These are phyloP conservation scores for Mitragyna speciosa DNA, from an alignment of 257 asterid genomes.

Conservation along the genomic window DNA sequence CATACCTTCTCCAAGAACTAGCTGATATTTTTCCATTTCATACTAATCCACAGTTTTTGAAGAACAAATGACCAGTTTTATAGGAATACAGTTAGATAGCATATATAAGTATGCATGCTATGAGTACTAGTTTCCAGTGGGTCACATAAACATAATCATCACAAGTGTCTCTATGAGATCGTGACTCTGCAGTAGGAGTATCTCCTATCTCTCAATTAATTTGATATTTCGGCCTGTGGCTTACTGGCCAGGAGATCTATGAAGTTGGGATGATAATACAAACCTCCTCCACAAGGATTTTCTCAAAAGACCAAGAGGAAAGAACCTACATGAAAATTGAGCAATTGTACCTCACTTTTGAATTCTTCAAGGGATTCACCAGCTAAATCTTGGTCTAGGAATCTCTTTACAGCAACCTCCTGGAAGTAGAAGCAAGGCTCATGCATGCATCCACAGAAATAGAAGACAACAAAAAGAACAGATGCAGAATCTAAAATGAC, in stretches of 20 bases:
- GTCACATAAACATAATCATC: not conserved
- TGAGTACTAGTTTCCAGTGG: not conserved
- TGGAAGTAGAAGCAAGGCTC: conserved; percentile 39
- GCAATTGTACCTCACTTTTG: conserved; percentile 77
- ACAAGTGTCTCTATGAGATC: not conserved
- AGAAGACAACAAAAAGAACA: conserved; percentile 19
- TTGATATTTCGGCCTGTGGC: not conserved
- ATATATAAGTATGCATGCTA: not conserved
- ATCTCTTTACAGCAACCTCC: conserved; percentile 98
- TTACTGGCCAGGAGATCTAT: not conserved
- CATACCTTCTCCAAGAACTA: not conserved
- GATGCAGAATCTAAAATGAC: not conserved
- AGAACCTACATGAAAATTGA: conserved; percentile 9
- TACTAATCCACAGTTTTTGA: not conserved
- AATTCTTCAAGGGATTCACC: conserved; percentile 97
- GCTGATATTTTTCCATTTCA: not conserved
- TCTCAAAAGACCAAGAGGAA: not conserved
- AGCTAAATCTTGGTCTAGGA: conserved; percentile 80
- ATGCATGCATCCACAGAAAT: conserved; percentile 20
- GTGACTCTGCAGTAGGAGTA: not conserved
- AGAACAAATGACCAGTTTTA: not conserved
- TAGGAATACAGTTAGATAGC: not conserved
- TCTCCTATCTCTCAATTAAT: not conserved
- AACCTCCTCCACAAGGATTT: not conserved
- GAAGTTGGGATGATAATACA: not conserved